Percentiles rank a stretch among this genome's conserved stretches.
These are phyloP conservation scores for Syncephalastrum contaminatum DNA, from an alignment of 371 early-diverging fungal species.

Conservation along the genomic window DNA sequence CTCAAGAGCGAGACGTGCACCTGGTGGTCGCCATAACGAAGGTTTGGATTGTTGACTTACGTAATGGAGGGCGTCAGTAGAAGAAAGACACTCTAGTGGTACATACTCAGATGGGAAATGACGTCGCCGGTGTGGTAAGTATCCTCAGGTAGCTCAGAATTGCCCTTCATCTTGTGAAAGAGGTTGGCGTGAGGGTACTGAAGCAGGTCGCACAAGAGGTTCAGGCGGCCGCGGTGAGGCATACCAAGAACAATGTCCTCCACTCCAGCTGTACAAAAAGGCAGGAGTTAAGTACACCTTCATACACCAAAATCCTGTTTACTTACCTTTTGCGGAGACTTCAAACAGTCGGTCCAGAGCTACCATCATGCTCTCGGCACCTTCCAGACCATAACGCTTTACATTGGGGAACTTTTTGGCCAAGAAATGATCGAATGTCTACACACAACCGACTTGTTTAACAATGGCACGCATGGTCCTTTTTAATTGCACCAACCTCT, in stretches of 20 bases:
- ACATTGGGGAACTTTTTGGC: slow-evolving; percentile 92
- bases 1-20: slow-evolving; percentile 84
- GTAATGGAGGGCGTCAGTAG: too few species aligned
- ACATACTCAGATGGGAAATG: slow-evolving; percentile 74
- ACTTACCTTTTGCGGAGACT: slow-evolving; percentile 51
- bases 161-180: slow-evolving; percentile 92
- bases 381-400: slow-evolving; percentile 96
- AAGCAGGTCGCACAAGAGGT: slow-evolving; percentile 84
- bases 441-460: neutral
- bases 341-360: slow-evolving; percentile 86
- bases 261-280: slow-evolving; percentile 54
- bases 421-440: slow-evolving; percentile 94
- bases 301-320: neutral
- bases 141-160: slow-evolving; percentile 79
- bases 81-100: neutral
- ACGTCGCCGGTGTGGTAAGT: slow-evolving; percentile 89
- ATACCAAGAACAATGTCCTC: slow-evolving; percentile 85
- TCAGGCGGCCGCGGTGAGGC: slow-evolving; percentile 97
- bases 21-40: slow-evolving; percentile 63
- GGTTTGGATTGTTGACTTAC: slow-evolving; percentile 66
- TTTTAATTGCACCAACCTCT: slow-evolving; percentile 47
- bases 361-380: slow-evolving; percentile 96
- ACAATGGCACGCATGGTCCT: neutral
- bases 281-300: neutral
- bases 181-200: slow-evolving; percentile 76